phyloP scores from a whole-genome alignment of 306 rosid genomes.

The Malus fusca region DNA sequence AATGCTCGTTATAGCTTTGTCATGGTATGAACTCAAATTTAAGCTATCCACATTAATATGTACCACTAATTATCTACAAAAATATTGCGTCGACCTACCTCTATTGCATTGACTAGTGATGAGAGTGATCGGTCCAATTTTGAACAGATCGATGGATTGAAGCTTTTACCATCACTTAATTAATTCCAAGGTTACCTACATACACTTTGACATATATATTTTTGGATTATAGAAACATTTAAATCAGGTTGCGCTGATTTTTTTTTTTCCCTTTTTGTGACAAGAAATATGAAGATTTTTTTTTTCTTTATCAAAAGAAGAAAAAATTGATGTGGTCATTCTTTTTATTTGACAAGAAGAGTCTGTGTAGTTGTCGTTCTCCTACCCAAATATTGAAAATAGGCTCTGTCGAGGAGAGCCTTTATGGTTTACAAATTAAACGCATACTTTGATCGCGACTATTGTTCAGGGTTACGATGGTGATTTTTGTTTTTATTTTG shows the following conservation, averaged over 20 bases:
- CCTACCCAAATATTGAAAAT: too few species aligned
- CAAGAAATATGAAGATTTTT: background rate
- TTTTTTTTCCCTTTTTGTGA: background rate
- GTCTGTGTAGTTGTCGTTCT: too few species aligned
- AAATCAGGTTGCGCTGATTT: background rate
- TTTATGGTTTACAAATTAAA: too few species aligned
- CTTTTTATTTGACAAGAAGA: too few species aligned
- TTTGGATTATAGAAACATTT: background rate
- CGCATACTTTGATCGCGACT: too few species aligned
- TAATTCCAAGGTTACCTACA: background rate
- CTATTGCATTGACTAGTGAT: background rate
- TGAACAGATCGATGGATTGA: background rate
- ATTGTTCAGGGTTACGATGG: too few species aligned
- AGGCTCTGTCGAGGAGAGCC: too few species aligned
- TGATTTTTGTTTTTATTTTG: too few species aligned
- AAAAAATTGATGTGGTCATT: too few species aligned
- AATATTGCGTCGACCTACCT: background rate
- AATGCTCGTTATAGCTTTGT: too few species aligned
- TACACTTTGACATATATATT: background rate
- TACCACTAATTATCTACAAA: background rate
- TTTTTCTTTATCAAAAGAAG: too few species aligned
- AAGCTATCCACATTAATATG: background rate
- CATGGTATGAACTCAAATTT: background rate
- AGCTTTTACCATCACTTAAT: background rate
- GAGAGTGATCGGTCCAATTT: slow-evolving; percentile 4